Evolutionary conservation across 1,139 yeast species (phyloP).

Genomic region (Candida anutae): DNA sequence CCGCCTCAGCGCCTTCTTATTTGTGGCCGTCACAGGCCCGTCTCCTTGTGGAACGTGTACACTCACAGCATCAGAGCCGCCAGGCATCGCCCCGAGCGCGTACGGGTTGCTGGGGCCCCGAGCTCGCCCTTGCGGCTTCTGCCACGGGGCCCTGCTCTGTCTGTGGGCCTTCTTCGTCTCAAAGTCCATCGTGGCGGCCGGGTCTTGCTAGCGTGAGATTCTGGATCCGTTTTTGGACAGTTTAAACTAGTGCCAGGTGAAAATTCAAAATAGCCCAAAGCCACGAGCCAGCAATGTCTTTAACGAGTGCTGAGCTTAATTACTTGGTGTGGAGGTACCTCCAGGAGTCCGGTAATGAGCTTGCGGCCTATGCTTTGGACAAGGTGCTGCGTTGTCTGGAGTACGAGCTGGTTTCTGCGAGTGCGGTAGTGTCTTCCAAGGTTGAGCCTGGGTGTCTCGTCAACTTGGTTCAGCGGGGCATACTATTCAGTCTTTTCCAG

Average conservation of each 20-base stretch:
- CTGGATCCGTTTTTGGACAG: too few species aligned
- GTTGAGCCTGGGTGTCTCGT: conserved; percentile 67
- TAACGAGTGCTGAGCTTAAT: conserved; percentile 79
- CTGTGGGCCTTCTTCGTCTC: conserved; percentile 26
- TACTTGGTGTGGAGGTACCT: conserved; percentile 90
- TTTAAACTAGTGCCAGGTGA: too few species aligned
- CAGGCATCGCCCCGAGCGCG: conserved; percentile 21
- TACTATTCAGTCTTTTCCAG: conserved; percentile 48
- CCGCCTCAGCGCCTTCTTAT: conserved; percentile 25
- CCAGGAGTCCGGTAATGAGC: conserved; percentile 78
- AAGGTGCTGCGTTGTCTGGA: conserved; percentile 61
- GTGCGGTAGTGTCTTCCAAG: conserved; percentile 41
- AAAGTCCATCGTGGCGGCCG: conserved; percentile 22
- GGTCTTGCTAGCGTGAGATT: too few species aligned
- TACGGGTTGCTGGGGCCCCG: conserved; percentile 29
- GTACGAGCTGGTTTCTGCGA: conserved; percentile 43
- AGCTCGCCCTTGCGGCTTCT: too few species aligned
- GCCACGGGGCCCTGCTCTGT: conserved; percentile 44
- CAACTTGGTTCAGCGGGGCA: conserved; percentile 76
- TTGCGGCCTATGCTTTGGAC: conserved; percentile 76
- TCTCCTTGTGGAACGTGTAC: conserved; percentile 11
- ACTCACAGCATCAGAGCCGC: conserved; percentile 2
- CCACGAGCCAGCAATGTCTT: too few species aligned
- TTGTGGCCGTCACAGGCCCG: conserved; percentile 8
- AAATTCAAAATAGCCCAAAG: too few species aligned